Evolutionary conservation across 371 early-diverging fungal genomes (phyloP).

Genomic region (Batkoa obscura): DNA sequence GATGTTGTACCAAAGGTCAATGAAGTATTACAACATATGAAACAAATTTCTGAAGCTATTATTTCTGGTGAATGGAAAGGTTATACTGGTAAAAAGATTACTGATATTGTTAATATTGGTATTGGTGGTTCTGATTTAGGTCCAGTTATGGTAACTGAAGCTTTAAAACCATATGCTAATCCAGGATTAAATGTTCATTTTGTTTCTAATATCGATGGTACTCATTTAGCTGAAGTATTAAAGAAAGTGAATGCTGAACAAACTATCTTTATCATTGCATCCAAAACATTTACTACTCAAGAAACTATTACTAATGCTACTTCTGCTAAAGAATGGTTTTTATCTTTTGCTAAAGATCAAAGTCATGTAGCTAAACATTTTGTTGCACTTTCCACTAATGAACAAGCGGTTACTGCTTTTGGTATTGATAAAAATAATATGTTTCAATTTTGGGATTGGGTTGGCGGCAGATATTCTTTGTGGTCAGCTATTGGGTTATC

Average conservation of each 20-base stretch:
- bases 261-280: constrained; percentile 91
- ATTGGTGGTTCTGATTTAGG: constrained; percentile 99
- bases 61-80: constrained; percentile 85
- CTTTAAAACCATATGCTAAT: constrained; percentile 78
- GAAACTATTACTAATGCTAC: constrained; percentile 97
- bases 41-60: constrained; percentile 61
- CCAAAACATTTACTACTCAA: constrained; percentile 98
- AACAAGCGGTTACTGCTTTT: constrained; percentile 69
- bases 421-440: constrained; percentile 87
- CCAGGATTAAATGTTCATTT: constrained; percentile 70
- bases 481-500: constrained; percentile 97
- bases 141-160: constrained; percentile 97
- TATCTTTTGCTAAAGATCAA: constrained; percentile 62
- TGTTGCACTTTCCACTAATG: constrained; percentile 96
- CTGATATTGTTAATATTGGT: constrained; percentile 96
- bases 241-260: constrained; percentile 76
- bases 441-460: constrained; percentile 99
- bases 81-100: constrained; percentile 83
- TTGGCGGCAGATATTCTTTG: constrained; percentile 98
- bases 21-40: constrained; percentile 86
- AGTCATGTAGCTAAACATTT: constrained; percentile 95
- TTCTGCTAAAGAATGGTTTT: constrained; percentile 88
- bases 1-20: constrained; percentile 89
- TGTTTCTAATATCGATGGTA: constrained; percentile 97
- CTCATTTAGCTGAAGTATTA: constrained; percentile 82